Evolutionary conservation across 2,329 filamentous ascomycete genomes (phyloP).

Genomic region (Dactylellina drechsleri): DNA sequence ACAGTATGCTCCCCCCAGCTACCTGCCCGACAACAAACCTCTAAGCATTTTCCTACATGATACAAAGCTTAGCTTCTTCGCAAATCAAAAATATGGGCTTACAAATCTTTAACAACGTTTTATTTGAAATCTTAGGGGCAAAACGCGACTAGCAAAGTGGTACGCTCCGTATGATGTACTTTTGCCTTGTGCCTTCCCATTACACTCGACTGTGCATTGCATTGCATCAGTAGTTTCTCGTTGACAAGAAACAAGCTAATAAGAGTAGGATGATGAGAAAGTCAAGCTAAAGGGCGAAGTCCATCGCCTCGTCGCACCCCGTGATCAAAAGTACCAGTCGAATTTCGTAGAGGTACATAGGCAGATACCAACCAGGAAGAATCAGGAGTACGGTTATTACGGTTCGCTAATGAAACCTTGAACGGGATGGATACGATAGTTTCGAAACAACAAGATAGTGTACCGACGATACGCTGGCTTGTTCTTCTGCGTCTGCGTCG

Average conservation of each 20-base stretch:
- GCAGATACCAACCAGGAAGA: too few species aligned
- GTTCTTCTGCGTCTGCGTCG: slow-evolving; percentile 99
- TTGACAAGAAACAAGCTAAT: slow-evolving; percentile 6
- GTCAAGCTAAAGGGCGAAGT: slow-evolving; percentile 99
- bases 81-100: slow-evolving; percentile 5
- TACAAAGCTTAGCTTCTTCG: background rate
- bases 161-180: slow-evolving; percentile 89
- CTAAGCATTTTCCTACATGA: background rate
- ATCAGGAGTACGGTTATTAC: background rate
- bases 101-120: slow-evolving; percentile 1
- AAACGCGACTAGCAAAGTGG: slow-evolving; percentile 98
- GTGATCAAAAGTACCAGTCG: slow-evolving; percentile 99
- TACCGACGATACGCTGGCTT: slow-evolving; percentile 97
- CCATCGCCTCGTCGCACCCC: slow-evolving; percentile 94
- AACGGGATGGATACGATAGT: slow-evolving; percentile 60
- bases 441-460: slow-evolving; percentile 92
- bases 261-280: slow-evolving; percentile 85
- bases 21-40: background rate
- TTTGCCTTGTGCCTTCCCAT: background rate
- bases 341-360: slow-evolving; percentile 88
- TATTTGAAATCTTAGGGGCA: slow-evolving; percentile 73
- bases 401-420: background rate
- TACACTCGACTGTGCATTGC: background rate
- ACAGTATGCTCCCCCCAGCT: slow-evolving; percentile 60
- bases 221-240: background rate